Percentiles rank a stretch among this genome's conserved stretches.
phyloP scores from a whole-genome alignment of 2,329 filamentous ascomycete species.

The Cryphonectria carpinicola region DNA sequence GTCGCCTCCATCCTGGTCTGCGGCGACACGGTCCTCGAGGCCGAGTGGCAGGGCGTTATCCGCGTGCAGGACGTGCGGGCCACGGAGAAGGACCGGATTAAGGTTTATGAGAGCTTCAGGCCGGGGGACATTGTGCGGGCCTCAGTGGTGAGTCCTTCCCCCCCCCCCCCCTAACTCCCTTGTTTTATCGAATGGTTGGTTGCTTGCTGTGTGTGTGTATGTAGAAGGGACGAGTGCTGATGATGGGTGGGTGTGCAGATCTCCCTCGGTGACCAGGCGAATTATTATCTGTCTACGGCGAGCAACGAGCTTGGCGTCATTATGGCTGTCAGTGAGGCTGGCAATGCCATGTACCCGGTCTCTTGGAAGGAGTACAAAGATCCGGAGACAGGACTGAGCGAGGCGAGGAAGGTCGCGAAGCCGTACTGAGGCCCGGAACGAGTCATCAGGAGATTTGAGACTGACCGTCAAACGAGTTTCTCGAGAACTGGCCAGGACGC shows the following conservation, averaged over 20 bases:
- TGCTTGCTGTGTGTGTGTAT: not conserved
- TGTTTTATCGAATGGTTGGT: too few species aligned
- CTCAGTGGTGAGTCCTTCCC: slow-evolving; percentile 66
- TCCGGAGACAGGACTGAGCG: slow-evolving; percentile 73
- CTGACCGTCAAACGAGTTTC: not conserved
- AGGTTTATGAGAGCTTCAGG: slow-evolving; percentile 86
- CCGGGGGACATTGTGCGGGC: slow-evolving; percentile 92
- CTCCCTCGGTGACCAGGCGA: slow-evolving; percentile 88
- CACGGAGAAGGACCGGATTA: slow-evolving; percentile 94
- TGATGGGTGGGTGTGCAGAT: slow-evolving; percentile 54
- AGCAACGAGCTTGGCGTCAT: slow-evolving; percentile 92
- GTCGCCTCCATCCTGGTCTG: slow-evolving; percentile 86
- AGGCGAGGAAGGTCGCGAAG: slow-evolving; percentile 91
- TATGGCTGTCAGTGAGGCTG: slow-evolving; percentile 85
- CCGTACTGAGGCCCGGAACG: slow-evolving; percentile 65
- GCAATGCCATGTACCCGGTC: slow-evolving; percentile 89
- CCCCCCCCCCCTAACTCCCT: too few species aligned
- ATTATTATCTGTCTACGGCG: slow-evolving; percentile 93
- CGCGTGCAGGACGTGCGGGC: slow-evolving; percentile 89
- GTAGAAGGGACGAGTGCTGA: not conserved
- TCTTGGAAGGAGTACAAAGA: slow-evolving; percentile 96
- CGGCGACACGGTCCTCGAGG: slow-evolving; percentile 70
- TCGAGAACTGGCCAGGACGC: not conserved
- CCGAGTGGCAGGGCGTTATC: slow-evolving; percentile 85
- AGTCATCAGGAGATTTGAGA: not conserved